Base-by-base conservation (phyloP, 2,329 filamentous ascomycete species). In the Raffaelea albimanens region DNA sequence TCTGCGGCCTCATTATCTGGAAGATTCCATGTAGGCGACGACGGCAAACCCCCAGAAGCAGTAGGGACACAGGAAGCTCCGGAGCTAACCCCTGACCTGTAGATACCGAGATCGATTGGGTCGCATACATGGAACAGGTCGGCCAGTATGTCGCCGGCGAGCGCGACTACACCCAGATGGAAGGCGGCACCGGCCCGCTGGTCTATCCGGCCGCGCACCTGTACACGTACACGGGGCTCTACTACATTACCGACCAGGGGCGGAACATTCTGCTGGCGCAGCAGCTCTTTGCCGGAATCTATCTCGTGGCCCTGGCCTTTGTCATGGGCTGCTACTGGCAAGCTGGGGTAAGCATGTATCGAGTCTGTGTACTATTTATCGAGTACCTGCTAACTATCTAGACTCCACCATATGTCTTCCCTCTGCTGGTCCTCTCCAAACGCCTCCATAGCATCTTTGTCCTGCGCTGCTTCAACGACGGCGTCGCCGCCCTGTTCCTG, bases 101-200 rank as follows among this genome's bases (percentile, higher is more conserved):
- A 75, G 93, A 98, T 63, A 98, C 93, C 40, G 93, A 98, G 66
- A 98, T 98, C 60, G 93, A 98, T 67, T 98, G 91, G 91, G 77
- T 76, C 50, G 88, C 93, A 1, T 98, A 98, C 66, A 97, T 98
- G 90, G 78, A 96, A 63, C 93, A 98, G 60, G 75, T 97, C 40
- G 68, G 76, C 38, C 82, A 90, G 57, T 93, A 85, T 59, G 69
- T 90, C 41, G 73, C 78, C 18, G 93, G 93, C 59, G 90, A 97
- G 70, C 81, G 86, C 61, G 84, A 96, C 65, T 98, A 98, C 65
- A 80, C 79, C 51, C 76, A 82, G 49, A 90, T 98, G 61, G 77
- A 83, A 60, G 93, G 93, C 56, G 84, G 81, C 50, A 98, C 93
- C 0, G 93, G 93, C 1, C 93, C 93, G 3, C 74, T 97, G 44